Conservation (phyloP, 306 rosid genomes). For the Lathyrus tuberosus region DNA sequence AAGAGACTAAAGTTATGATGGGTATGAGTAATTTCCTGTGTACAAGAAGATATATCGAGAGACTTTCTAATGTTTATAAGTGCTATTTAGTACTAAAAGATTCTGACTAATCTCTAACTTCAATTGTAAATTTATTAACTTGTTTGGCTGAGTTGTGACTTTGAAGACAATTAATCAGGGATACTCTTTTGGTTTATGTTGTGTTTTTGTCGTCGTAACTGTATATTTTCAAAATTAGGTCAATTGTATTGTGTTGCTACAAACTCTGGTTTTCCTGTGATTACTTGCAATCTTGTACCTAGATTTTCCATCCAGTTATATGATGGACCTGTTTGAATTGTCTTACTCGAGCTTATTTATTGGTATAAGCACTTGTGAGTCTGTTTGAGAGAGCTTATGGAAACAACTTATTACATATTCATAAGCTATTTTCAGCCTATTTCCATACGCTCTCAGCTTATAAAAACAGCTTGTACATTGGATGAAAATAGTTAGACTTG, state of each 20-base stretch:
- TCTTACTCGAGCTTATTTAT: neutral
- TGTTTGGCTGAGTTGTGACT: conserved; percentile 16
- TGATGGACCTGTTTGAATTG: neutral
- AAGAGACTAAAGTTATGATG: conserved; percentile 5
- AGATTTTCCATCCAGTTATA: neutral
- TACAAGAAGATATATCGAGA: conserved; percentile 1
- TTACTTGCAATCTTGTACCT: neutral
- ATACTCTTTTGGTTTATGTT: neutral
- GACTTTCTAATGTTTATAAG: conserved; percentile 17
- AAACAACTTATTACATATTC: neutral
- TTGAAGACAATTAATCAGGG: neutral
- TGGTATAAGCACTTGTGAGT: neutral
- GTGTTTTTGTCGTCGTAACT: neutral
- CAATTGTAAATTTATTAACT: conserved; percentile 11
- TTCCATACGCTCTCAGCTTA: neutral
- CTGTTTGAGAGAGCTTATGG: neutral
- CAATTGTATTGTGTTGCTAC: neutral
- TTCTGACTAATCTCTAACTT: conserved; percentile 23
- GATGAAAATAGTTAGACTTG: neutral
- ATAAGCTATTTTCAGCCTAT: neutral
- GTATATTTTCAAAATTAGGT: neutral
- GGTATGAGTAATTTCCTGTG: neutral
- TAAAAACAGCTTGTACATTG: neutral
- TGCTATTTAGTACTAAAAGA: neutral
- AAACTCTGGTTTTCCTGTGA: neutral